Evolutionary conservation across 2,329 filamentous ascomycete genomes (phyloP), one percentile per base, ranked within the genome.

Genomic region (Fusarium drepaniforme): DNA sequence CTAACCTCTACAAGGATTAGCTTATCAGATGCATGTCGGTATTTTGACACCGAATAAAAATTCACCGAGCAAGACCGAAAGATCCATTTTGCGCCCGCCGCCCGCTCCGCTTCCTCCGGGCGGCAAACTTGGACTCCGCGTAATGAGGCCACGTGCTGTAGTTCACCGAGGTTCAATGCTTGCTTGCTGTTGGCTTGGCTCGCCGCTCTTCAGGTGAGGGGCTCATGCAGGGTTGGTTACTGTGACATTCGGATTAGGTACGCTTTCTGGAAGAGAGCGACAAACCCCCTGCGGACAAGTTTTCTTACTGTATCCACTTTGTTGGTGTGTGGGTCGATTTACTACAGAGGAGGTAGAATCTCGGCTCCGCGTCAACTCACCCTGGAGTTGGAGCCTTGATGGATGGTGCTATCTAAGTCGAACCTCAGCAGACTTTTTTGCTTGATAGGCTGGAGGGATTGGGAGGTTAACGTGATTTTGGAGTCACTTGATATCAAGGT

Each of bases 21-120:
- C 61, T 35, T 28, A 21, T 4, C 33, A 21, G 18, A 16, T 65
- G 68, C 53, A 64, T 35, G 44, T 73, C 66, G 63, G 64, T 13
- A 12, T 69, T 44, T 37, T 13, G 12, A 30, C 15, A 35, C 70
- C 70, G 70, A 70, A 1, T 4, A n/a, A 18, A n/a, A n/a, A n/a
- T 28, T 44, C 70, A 51, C 60, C 61, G 61, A 64, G 15, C 60
- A 63, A 4, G 53, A 35, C 58, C 58, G 58, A 61, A 35, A n/a
- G 59, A 46, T 61, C 16, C 18, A 35, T 56, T 8, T 18, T 56
- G 51, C 51, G 51, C 51, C 51, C 51, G 51, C 51, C 51, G 51
- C 51, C 30, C 30, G 30, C 30, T 33, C 30, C 30, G 30, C 30
- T 8, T 23, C 33, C 30, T 58, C 53, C n/a, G 53, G 21, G 21